Conservation (phyloP, 2,329 filamentous ascomycete genomes). For the Aspergillus alliaceus region DNA sequence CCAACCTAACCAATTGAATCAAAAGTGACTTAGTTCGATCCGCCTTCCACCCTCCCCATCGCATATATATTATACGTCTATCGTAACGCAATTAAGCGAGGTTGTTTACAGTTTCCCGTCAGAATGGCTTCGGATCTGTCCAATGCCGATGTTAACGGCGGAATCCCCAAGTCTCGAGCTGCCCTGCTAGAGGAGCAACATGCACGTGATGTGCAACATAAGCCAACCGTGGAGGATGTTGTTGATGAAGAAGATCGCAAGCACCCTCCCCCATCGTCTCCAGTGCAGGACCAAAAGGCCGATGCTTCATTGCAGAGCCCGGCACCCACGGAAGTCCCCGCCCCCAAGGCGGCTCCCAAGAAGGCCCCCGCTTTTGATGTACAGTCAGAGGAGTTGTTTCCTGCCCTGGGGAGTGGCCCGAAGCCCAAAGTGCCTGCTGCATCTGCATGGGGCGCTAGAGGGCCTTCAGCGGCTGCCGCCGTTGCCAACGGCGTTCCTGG, state of each 20-base stretch:
- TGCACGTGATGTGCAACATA: constrained; percentile 53
- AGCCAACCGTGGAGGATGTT: constrained; percentile 75
- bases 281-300: constrained; percentile 35
- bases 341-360: constrained; percentile 40
- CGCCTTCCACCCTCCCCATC: not conserved
- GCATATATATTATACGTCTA: not conserved
- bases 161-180: constrained; percentile 47
- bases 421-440: constrained; percentile 65
- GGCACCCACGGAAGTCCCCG: constrained; percentile 28
- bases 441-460: constrained; percentile 75
- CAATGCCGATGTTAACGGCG: constrained; percentile 32
- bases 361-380: constrained; percentile 66
- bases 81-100: not conserved
- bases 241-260: constrained; percentile 74
- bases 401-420: constrained; percentile 73
- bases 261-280: constrained; percentile 56
- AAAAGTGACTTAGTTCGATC: not conserved
- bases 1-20: not conserved
- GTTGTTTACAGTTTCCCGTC: constrained; percentile 1
- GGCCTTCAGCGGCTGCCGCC: constrained; percentile 39
- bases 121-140: constrained; percentile 37
- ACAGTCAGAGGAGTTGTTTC: constrained; percentile 87
- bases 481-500: constrained; percentile 53
- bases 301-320: constrained; percentile 22
- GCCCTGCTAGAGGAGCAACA: constrained; percentile 57